These are phyloP conservation scores for Bipolaris gigantea DNA, from an alignment of 2,329 filamentous ascomycete genomes.

Conservation along the genomic window DNA sequence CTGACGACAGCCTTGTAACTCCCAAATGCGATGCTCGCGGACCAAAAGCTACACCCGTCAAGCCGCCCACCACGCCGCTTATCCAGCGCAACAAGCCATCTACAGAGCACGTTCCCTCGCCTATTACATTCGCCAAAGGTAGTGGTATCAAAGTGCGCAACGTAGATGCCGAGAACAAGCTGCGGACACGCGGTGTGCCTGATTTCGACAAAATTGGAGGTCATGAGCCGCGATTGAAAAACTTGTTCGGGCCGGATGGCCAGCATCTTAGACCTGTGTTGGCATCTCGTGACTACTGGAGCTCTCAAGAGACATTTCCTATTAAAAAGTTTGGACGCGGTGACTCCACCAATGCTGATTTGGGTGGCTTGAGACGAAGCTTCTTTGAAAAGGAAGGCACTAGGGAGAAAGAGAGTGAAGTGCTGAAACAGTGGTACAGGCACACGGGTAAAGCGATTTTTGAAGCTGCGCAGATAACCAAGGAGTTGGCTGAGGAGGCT, in stretches of 20 bases:
- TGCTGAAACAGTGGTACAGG: slow-evolving; percentile 59
- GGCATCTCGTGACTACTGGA: slow-evolving; percentile 56
- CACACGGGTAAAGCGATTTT: slow-evolving; percentile 48
- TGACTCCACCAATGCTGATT: not conserved
- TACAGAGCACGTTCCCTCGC: slow-evolving; percentile 9
- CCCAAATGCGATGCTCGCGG: slow-evolving; percentile 8
- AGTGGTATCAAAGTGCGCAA: slow-evolving; percentile 17
- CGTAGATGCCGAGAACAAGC: slow-evolving; percentile 15
- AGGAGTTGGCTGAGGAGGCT: slow-evolving; percentile 43
- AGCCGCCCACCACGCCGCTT: slow-evolving; percentile 3
- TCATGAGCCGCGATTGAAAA: slow-evolving; percentile 48
- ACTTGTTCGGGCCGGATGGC: slow-evolving; percentile 55
- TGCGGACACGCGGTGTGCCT: slow-evolving; percentile 32
- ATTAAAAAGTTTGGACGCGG: slow-evolving; percentile 22
- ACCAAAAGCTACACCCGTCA: slow-evolving; percentile 10
- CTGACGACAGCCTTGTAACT: slow-evolving; percentile 16
- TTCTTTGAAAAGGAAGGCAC: slow-evolving; percentile 49
- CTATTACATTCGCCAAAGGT: slow-evolving; percentile 18
- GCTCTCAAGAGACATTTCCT: slow-evolving; percentile 55
- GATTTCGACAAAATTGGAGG: slow-evolving; percentile 38
- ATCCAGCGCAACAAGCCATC: slow-evolving; percentile 7
- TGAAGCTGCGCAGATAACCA: slow-evolving; percentile 45
- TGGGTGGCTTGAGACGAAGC: slow-evolving; percentile 46
- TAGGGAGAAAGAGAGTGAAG: slow-evolving; percentile 49
- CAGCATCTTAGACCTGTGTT: slow-evolving; percentile 55